phyloP scores from a whole-genome alignment of 306 rosid species.

The Urtica urens region DNA sequence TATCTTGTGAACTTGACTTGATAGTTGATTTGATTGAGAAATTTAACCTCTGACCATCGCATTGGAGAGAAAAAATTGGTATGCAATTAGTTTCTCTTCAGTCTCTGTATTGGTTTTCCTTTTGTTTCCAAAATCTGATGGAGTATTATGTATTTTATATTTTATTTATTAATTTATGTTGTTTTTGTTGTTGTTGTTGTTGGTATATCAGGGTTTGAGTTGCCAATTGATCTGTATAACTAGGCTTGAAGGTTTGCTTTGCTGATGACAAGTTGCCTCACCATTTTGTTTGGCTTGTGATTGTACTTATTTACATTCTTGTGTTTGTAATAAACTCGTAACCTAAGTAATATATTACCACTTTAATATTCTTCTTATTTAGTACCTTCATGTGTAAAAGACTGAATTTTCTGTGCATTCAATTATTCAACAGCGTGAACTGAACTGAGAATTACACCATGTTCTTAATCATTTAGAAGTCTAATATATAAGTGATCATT shows the following conservation, averaged over 20 bases:
- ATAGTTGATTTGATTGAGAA: too few species aligned
- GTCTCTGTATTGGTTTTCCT: too few species aligned
- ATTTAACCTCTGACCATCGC: too few species aligned
- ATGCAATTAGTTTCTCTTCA: too few species aligned
- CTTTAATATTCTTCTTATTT: background rate
- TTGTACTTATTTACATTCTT: conserved; percentile 2
- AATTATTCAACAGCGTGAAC: background rate
- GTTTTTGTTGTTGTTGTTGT: too few species aligned
- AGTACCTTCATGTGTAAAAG: background rate
- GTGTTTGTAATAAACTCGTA: background rate
- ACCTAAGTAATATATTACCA: background rate
- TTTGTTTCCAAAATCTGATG: too few species aligned
- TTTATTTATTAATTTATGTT: too few species aligned
- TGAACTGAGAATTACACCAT: background rate
- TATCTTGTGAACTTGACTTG: too few species aligned
- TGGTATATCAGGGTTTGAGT: conserved; percentile 2
- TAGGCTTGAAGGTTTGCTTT: conserved; percentile 4
- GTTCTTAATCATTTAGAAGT: background rate
- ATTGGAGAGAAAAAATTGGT: too few species aligned
- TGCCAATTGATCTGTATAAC: background rate
- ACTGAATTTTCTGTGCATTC: background rate
- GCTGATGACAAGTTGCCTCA: conserved; percentile 9
- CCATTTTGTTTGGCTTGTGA: conserved; percentile 1
- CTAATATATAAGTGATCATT: background rate
- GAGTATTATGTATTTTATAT: too few species aligned